Base-by-base conservation (phyloP, 208 protist species). In the Acanthamoeba lenticulata region DNA sequence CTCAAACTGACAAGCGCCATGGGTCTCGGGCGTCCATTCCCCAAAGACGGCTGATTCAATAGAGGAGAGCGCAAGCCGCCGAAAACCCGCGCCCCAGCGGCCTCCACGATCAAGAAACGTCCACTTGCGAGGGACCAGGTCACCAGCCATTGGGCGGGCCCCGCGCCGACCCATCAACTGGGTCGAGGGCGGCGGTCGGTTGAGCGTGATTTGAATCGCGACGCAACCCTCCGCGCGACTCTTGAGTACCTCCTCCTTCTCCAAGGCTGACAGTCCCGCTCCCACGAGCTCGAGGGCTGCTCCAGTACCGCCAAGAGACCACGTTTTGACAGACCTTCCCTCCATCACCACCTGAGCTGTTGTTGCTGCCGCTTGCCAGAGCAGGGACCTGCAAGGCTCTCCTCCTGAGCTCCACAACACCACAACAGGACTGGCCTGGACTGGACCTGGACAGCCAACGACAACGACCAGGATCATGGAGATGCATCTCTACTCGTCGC, bases 401-500 rank as follows among this genome's bases (percentile, higher is more conserved):
- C n/a, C n/a, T n/a, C n/a, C n/a, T n/a, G n/a, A n/a, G n/a, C n/a
- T n/a, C n/a, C n/a, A n/a, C n/a, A n/a, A n/a, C n/a, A n/a, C n/a
- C n/a, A n/a, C n/a, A n/a, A n/a, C n/a, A n/a, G n/a, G n/a, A n/a
- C n/a, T n/a, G n/a, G n/a, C 57, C 27, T 34, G 13, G n/a, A 0
- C 15, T 7, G 17, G 17, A 60, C 34, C 57, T 34, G 34, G n/a
- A 15, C 57, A 65, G 9, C 52, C 9, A 60, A 7, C 47, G 24
- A 67, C 5, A 5, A 67, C 5, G 13, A 67, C 13, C 69, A 45
- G 69, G 9, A n/a, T 9, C 36, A 85, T 85, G 74, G 74, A 85
- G 74, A 85, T 85, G 74, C 52, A 60, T 60, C 74, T 85, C 74
- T 85, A 57, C 74, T 57, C 74, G 44, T 85, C 74, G 27, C 74